Percentiles rank a stretch among this genome's conserved stretches.
phyloP scores from a whole-genome alignment of 2,329 filamentous ascomycete species.

The Fusarium verticillioides region DNA sequence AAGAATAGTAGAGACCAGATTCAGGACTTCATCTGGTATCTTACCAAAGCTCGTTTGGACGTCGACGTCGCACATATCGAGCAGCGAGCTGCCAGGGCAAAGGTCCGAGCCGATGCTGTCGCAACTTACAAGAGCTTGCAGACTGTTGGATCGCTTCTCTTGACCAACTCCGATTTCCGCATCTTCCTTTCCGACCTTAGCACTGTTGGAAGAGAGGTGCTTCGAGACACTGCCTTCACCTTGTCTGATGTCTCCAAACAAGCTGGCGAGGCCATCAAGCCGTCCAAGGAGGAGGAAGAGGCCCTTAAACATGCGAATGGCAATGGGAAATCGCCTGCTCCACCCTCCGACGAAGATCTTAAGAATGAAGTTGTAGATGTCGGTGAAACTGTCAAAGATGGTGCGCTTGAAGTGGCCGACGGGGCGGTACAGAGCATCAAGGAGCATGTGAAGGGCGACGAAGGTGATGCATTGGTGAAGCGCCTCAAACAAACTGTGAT shows the following conservation, averaged over 20 bases:
- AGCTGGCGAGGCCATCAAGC: slow-evolving; percentile 78
- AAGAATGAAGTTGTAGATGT: slow-evolving; percentile 66
- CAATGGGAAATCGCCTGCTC: slow-evolving; percentile 42
- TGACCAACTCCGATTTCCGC: slow-evolving; percentile 92
- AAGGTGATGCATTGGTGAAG: slow-evolving; percentile 77
- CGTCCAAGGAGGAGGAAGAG: slow-evolving; percentile 69
- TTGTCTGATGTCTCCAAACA: slow-evolving; percentile 80
- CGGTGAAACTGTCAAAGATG: slow-evolving; percentile 63
- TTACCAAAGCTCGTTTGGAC: slow-evolving; percentile 75
- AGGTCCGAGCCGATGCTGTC: slow-evolving; percentile 48
- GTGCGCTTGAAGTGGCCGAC: slow-evolving; percentile 61
- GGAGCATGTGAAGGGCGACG: slow-evolving; percentile 77
- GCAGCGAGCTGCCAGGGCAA: slow-evolving; percentile 44
- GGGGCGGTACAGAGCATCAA: slow-evolving; percentile 76
- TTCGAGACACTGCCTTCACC: slow-evolving; percentile 85
- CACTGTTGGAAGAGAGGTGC: slow-evolving; percentile 83
- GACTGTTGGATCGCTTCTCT: slow-evolving; percentile 83
- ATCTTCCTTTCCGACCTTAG: slow-evolving; percentile 84
- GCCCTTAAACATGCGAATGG: slow-evolving; percentile 55
- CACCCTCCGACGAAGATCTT: slow-evolving; percentile 72
- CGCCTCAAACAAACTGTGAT: slow-evolving; percentile 81
- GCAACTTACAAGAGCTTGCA: slow-evolving; percentile 79
- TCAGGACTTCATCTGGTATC: slow-evolving; percentile 90
- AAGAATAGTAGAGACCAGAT: slow-evolving; percentile 89
- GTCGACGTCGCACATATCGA: slow-evolving; percentile 48